Conservation (phyloP, 108 stramenopile species). For the Thalassiosira profunda region DNA sequence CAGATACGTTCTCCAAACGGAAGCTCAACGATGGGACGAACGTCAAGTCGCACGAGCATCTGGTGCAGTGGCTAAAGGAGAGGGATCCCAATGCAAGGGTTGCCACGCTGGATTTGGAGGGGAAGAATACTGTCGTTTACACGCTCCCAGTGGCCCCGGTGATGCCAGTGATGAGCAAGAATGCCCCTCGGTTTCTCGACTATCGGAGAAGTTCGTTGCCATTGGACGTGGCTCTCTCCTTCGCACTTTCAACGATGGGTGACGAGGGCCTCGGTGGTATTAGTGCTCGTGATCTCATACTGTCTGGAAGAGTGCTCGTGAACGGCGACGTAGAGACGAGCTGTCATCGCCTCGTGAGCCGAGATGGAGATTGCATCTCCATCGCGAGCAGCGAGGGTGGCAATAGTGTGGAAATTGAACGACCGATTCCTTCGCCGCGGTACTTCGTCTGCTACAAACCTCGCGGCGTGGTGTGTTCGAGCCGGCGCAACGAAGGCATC, state of each 20-base stretch:
- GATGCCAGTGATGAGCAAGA: too few species aligned
- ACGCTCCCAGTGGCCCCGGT: conserved; percentile 24
- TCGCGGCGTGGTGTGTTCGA: conserved; percentile 24
- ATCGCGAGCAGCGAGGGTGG: neutral
- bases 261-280: neutral
- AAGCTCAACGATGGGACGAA: conserved; percentile 24
- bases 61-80: conserved; percentile 39
- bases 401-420: neutral
- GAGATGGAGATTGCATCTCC: conserved; percentile 7
- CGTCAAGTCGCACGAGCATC: conserved; percentile 41
- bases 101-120: conserved; percentile 43
- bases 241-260: neutral
- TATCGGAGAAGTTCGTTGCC: conserved; percentile 28
- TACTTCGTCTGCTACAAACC: conserved; percentile 37
- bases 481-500: conserved; percentile 21
- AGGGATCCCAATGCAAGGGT: conserved; percentile 27
- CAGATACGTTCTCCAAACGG: conserved; percentile 31
- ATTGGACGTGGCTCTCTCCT: conserved; percentile 34
- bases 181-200: conserved; percentile 29
- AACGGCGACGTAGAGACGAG: conserved; percentile 12
- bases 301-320: conserved; percentile 18
- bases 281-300: conserved; percentile 21
- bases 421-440: conserved; percentile 2
- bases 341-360: conserved; percentile 20
- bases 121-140: conserved; percentile 51